A percentile compares a stretch with the other conserved stretches of the same genome.
These are phyloP conservation scores for Russula dissimulans DNA, from an alignment of 768 basidiomycete species.

Conservation along the genomic window DNA sequence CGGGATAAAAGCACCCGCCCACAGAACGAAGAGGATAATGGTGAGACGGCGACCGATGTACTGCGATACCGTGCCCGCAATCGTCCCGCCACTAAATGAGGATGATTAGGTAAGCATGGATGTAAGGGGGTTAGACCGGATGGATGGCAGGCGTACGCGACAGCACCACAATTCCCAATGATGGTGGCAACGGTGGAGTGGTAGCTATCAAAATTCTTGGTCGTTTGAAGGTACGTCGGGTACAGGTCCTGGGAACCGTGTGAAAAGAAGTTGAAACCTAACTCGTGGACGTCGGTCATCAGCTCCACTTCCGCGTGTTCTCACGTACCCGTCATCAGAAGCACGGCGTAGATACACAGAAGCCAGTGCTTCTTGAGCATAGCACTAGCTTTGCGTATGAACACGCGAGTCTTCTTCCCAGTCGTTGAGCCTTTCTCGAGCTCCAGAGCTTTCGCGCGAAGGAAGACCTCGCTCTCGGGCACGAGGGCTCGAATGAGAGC, in stretches of 20 bases:
- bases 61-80: constrained; percentile 34
- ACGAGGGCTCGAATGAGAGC: constrained; percentile 56
- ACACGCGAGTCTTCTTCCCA: constrained; percentile 52
- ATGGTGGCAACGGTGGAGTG: constrained; percentile 36
- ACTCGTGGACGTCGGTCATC: constrained; percentile 4
- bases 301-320: neutral
- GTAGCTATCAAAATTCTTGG: constrained; percentile 29
- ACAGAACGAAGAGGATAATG: constrained; percentile 30
- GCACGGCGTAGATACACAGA: constrained; percentile 75
- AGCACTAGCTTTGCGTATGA: constrained; percentile 58
- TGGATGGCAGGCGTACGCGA: constrained; percentile 18
- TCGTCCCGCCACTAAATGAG: constrained; percentile 27
- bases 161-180: constrained; percentile 31
- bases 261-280: constrained; percentile 45
- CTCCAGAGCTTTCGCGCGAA: constrained; percentile 51
- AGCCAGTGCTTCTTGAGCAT: constrained; percentile 84
- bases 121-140: constrained; percentile 12
- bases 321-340: constrained; percentile 58
- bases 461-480: constrained; percentile 73
- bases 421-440: constrained; percentile 31
- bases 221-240: constrained; percentile 32
- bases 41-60: constrained; percentile 39
- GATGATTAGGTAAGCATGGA: neutral
- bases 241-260: constrained; percentile 40
- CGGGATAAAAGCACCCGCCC: constrained; percentile 28